Evolutionary conservation across 495 filamentous ascomycete genomes (phyloP), one percentile per base, ranked within the genome.

Genomic region (Neurospora sublineolata): DNA sequence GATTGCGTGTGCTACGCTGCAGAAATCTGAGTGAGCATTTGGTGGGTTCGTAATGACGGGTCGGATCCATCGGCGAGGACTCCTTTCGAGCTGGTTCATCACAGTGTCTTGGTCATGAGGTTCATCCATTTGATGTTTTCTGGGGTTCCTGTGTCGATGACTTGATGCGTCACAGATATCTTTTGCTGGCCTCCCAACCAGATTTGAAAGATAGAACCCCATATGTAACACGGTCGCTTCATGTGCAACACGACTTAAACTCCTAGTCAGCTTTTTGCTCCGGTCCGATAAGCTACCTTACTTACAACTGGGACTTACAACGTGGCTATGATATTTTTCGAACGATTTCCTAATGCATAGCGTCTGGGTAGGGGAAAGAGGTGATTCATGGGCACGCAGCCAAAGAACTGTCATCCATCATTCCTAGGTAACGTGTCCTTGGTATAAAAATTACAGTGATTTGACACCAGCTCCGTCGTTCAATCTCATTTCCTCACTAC

Each of bases 1-100:
- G 41, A 84, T 92, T 71, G 83, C 88, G 1, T 93, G 91, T 78
- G 89, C 89, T 70, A 91, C 89, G 80, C 87, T 93, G 76, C 75
- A 33, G 68, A 79, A 80, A 72, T 69, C 33, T 18, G 72, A 37
- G 30, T 44, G 27, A 60, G 12, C 0, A 5, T 4, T 0, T 1
- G 16, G 16, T 18, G 8, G 18, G 16, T 42, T 27, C 10, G 46
- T 27, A 8, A 4, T 36, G 0, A 36, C 0, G 11, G 46, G 20
- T n/a, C n/a, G n/a, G n/a, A n/a, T n/a, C n/a, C n/a, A n/a, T n/a
- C n/a, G n/a, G n/a, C n/a, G n/a, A n/a, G n/a, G n/a, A n/a, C 3
- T n/a, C 18, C 8, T 44, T 44, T 18, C 40, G 7, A 18, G 18
- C 18, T 44, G 41, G 10, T n/a, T 23, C 20, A 58, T 60, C 5